Evolutionary conservation across 768 basidiomycete genomes (phyloP).

Genomic region (Strobilomyces confusus): DNA sequence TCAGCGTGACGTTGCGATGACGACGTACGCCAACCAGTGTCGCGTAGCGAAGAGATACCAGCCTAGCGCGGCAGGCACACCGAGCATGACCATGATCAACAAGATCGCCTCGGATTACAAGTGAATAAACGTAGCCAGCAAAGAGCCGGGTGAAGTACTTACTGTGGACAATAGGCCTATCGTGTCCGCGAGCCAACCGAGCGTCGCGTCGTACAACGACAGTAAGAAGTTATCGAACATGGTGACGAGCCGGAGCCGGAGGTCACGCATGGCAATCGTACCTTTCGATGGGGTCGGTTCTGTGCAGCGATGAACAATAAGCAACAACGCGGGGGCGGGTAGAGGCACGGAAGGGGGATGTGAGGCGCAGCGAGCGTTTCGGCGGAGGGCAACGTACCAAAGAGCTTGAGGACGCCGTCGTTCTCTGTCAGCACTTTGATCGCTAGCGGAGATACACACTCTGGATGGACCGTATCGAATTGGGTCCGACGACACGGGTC

Average conservation of each 20-base stretch:
- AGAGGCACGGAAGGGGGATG: background rate
- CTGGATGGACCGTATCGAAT: conserved; percentile 22
- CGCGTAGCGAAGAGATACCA: conserved; percentile 15
- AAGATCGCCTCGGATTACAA: conserved; percentile 13
- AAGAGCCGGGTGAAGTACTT: background rate
- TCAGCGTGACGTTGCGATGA: conserved; percentile 4
- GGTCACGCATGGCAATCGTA: conserved; percentile 18
- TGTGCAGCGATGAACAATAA: background rate
- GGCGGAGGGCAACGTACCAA: conserved; percentile 11
- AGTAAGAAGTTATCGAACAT: conserved; percentile 14
- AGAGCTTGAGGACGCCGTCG: conserved; percentile 26
- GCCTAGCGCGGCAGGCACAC: conserved; percentile 16
- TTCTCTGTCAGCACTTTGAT: conserved; percentile 23
- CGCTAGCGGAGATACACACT: conserved; percentile 26
- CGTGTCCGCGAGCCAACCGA: conserved; percentile 22
- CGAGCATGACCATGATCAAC: conserved; percentile 15
- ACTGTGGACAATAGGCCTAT: conserved; percentile 19
- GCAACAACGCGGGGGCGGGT: too few relatives aligned
- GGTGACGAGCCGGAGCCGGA: conserved; percentile 24
- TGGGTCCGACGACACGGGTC: conserved; percentile 17
- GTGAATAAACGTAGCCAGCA: background rate
- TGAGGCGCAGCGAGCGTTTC: background rate
- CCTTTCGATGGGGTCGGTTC: conserved; percentile 28
- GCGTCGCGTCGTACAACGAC: conserved; percentile 21
- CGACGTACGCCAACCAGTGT: conserved; percentile 12